These are phyloP conservation scores for Emergomyces orientalis DNA, from an alignment of 2,329 filamentous ascomycete species.

Conservation along the genomic window DNA sequence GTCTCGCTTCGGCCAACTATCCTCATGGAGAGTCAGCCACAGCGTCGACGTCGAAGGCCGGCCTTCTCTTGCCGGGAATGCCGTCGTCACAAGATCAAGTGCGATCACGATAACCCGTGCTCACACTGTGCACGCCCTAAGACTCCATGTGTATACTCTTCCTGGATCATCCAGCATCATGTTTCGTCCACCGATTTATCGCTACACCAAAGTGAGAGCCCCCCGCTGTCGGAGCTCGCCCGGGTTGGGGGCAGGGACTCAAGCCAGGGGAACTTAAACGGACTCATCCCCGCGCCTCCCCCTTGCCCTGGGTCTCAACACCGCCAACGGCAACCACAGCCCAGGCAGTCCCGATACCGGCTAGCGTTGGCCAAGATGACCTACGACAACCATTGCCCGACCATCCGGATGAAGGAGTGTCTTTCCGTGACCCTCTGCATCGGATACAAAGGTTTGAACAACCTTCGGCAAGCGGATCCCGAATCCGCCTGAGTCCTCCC, in stretches of 20 bases:
- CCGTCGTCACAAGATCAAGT: conserved; percentile 9
- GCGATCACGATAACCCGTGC: conserved; percentile 7
- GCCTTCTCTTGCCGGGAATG: conserved; percentile 5
- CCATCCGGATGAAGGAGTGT: not conserved
- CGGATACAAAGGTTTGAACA: conserved; percentile 9
- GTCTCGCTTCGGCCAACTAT: not conserved
- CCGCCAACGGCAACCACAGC: conserved; percentile 1
- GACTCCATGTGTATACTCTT: conserved; percentile 4
- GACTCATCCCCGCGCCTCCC: not conserved
- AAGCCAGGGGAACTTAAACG: not conserved
- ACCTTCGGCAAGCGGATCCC: conserved; percentile 1
- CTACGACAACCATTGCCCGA: not conserved
- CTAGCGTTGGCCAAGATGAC: not conserved
- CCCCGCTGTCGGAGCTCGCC: too few species aligned
- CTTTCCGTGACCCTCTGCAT: conserved; percentile 5
- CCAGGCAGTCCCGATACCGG: not conserved
- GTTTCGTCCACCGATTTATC: not conserved
- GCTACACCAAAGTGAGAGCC: not conserved
- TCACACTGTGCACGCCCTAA: conserved; percentile 3
- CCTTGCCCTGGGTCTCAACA: not conserved
- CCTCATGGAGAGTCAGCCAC: conserved; percentile 6
- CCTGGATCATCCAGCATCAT: not conserved
- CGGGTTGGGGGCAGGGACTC: not conserved
- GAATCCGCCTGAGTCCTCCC: not conserved
- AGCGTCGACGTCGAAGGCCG: conserved; percentile 5